Evolutionary conservation across 192 early-diverging fungal genomes (phyloP).

Genomic region (Coemansia sp.): DNA sequence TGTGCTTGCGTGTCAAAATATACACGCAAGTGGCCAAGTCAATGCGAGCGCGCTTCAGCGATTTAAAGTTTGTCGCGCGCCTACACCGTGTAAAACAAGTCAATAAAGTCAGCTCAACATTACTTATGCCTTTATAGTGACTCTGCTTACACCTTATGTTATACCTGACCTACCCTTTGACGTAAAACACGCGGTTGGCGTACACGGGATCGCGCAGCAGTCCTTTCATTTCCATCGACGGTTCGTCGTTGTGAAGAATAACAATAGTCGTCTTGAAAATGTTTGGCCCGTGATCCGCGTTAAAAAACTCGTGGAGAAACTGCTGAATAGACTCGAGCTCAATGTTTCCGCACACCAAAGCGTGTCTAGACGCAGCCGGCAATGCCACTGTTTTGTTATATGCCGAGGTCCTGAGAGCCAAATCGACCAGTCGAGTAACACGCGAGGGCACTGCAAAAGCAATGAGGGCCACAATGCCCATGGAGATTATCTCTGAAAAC

Average conservation of each 20-base stretch:
- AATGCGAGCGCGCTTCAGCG: constrained; percentile 31
- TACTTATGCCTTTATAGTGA: no score
- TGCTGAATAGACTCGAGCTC: constrained; percentile 33
- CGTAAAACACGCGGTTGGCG: constrained; percentile 47
- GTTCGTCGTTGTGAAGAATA: constrained; percentile 33
- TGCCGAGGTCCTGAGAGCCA: constrained; percentile 39
- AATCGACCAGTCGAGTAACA: constrained; percentile 26
- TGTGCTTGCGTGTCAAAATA: constrained; percentile 40
- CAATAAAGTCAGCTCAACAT: neutral
- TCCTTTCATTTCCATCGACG: constrained; percentile 39
- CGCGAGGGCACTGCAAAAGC: constrained; percentile 47
- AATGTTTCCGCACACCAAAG: constrained; percentile 39
- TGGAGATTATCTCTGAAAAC: constrained; percentile 40
- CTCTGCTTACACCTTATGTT: no score
- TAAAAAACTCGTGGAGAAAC: constrained; percentile 52
- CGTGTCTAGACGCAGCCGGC: constrained; percentile 28
- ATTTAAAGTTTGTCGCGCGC: constrained; percentile 32
- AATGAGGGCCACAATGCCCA: constrained; percentile 41
- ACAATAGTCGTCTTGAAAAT: constrained; percentile 41
- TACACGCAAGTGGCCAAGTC: constrained; percentile 47
- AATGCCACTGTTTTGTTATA: constrained; percentile 34
- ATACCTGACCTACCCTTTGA: constrained; percentile 27
- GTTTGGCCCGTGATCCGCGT: constrained; percentile 44
- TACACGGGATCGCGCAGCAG: constrained; percentile 35
- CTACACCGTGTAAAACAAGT: constrained; percentile 3